These are phyloP conservation scores for Pelargonium citronellum DNA, from an alignment of 441 rosid species.

Conservation along the genomic window DNA sequence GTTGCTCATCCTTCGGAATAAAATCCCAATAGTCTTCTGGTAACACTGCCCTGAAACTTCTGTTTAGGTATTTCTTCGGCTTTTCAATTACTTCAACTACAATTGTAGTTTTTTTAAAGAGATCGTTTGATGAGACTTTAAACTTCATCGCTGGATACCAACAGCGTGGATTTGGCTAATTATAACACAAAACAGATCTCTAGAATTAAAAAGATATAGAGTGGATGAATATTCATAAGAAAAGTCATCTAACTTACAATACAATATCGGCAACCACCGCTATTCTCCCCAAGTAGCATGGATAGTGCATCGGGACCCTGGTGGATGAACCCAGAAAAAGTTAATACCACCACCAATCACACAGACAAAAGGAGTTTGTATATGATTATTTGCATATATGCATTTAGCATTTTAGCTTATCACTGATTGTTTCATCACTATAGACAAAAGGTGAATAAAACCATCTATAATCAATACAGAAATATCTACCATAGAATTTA, in stretches of 20 bases:
- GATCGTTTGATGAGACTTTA: constrained; percentile 56
- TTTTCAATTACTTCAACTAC: constrained; percentile 58
- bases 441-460: background rate
- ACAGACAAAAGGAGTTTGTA: background rate
- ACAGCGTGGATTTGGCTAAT: constrained; percentile 43
- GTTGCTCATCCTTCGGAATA: constrained; percentile 50
- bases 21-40: constrained; percentile 82
- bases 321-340: constrained; percentile 24
- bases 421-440: background rate
- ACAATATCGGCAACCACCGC: constrained; percentile 74
- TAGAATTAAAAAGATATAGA: constrained; percentile 15
- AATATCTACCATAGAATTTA: background rate
- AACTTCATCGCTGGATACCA: constrained; percentile 83
- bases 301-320: constrained; percentile 34
- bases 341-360: constrained; percentile 13
- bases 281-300: constrained; percentile 26
- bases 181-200: constrained; percentile 18
- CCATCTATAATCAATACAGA: background rate
- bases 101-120: constrained; percentile 52
- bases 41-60: constrained; percentile 29
- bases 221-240: constrained; percentile 17
- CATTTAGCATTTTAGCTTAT: constrained; percentile 7
- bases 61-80: constrained; percentile 30
- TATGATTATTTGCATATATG: background rate
- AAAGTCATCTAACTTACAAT: constrained; percentile 41